These are phyloP conservation scores for Boletus fagicola DNA, from an alignment of 768 basidiomycete genomes.

Conservation along the genomic window DNA sequence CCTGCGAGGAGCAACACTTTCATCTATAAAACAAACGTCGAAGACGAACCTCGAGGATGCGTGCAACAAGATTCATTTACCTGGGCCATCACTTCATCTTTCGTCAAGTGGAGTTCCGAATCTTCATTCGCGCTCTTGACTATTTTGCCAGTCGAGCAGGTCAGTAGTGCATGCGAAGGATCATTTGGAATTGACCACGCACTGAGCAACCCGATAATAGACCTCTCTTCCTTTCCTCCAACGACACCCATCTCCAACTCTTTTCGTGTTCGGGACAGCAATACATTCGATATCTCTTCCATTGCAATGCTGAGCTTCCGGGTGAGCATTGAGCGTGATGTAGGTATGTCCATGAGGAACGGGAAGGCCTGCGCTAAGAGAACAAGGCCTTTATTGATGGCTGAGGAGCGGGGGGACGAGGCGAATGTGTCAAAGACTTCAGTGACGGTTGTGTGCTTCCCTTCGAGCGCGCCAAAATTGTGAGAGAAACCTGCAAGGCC, in stretches of 20 bases:
- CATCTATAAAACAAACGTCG: slow-evolving; percentile 25
- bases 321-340: slow-evolving; percentile 29
- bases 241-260: slow-evolving; percentile 29
- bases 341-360: slow-evolving; percentile 36
- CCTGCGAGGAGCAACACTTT: slow-evolving; percentile 12
- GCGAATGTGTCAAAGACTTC: slow-evolving; percentile 40
- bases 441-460: slow-evolving; percentile 41
- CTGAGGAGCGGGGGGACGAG: slow-evolving; percentile 16
- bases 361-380: slow-evolving; percentile 40
- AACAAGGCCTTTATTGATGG: slow-evolving; percentile 30
- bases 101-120: slow-evolving; percentile 24
- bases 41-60: not conserved
- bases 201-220: slow-evolving; percentile 28
- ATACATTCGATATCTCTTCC: slow-evolving; percentile 38
- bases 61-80: not conserved
- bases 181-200: slow-evolving; percentile 16
- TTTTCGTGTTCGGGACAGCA: slow-evolving; percentile 36
- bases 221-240: slow-evolving; percentile 22
- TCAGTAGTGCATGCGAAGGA: not conserved
- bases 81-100: slow-evolving; percentile 31
- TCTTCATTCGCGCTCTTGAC: slow-evolving; percentile 36
- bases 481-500: slow-evolving; percentile 24
- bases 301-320: slow-evolving; percentile 34
- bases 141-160: slow-evolving; percentile 6
- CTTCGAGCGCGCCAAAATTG: slow-evolving; percentile 52